Percentiles rank a stretch among this genome's conserved stretches.
phyloP scores from a whole-genome alignment of 106 monocot genomes.

The Acorus calamus region DNA sequence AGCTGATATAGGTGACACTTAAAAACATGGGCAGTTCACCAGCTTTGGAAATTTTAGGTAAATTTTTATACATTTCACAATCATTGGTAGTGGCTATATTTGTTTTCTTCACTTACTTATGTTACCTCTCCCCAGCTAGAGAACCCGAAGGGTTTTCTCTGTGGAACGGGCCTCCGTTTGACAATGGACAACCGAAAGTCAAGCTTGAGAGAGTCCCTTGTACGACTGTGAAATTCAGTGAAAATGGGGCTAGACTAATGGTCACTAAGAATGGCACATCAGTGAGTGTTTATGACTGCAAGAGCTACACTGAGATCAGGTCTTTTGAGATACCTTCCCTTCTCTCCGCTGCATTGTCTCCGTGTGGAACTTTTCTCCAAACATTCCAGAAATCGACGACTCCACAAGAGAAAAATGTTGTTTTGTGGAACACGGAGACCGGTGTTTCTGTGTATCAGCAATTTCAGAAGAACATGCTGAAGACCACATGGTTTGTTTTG shows the following conservation, averaged over 20 bases:
- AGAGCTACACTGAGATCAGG: slow-evolving; percentile 39
- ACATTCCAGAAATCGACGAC: slow-evolving; percentile 80
- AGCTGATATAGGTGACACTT: no score
- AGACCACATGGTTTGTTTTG: slow-evolving; percentile 59
- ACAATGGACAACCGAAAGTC: slow-evolving; percentile 36
- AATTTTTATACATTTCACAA: background rate
- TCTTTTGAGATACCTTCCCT: slow-evolving; percentile 62
- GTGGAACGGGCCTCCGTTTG: slow-evolving; percentile 78
- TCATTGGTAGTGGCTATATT: background rate
- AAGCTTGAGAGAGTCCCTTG: slow-evolving; percentile 62
- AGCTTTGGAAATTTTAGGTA: slow-evolving; percentile 34
- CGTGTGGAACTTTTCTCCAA: slow-evolving; percentile 70
- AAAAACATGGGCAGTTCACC: slow-evolving; percentile 6
- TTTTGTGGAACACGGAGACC: slow-evolving; percentile 48
- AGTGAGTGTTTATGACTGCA: slow-evolving; percentile 50
- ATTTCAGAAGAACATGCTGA: slow-evolving; percentile 84
- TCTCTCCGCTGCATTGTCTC: slow-evolving; percentile 48
- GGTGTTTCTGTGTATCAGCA: slow-evolving; percentile 54
- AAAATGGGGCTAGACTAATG: slow-evolving; percentile 63
- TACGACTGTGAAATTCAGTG: slow-evolving; percentile 54
- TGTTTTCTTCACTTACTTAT: background rate
- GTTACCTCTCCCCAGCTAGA: slow-evolving; percentile 32
- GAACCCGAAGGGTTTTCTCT: slow-evolving; percentile 78
- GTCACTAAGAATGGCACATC: slow-evolving; percentile 38
- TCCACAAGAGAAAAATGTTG: slow-evolving; percentile 85